phyloP scores from a whole-genome alignment of 805 yeast species.

The Pichia membranifaciens region DNA sequence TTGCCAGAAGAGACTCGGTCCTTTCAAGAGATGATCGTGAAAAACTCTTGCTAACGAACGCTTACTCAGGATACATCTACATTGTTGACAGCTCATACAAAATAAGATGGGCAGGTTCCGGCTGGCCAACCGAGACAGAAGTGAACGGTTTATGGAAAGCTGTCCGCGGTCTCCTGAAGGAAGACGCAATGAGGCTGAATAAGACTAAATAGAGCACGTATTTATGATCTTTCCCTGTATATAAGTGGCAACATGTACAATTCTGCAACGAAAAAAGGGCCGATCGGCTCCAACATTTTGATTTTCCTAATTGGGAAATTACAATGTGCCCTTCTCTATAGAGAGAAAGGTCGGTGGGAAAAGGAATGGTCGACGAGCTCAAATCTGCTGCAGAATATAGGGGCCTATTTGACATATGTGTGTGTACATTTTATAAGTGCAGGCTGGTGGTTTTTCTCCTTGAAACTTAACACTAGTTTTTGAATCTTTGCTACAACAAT shows the following conservation, averaged over 20 bases:
- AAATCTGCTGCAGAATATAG: too few relatives aligned
- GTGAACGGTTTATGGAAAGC: conserved; percentile 57
- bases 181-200: conserved; percentile 21
- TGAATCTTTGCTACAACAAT: not conserved
- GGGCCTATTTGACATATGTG: too few relatives aligned
- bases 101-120: conserved; percentile 90
- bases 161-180: conserved; percentile 53
- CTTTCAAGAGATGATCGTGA: conserved; percentile 54
- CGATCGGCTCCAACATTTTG: not conserved
- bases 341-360: too few relatives aligned
- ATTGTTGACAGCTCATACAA: conserved; percentile 67
- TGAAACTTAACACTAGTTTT: not conserved
- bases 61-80: conserved; percentile 77
- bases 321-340: too few relatives aligned
- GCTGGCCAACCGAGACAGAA: conserved; percentile 69
- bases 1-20: conserved; percentile 51
- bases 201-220: conserved; percentile 1
- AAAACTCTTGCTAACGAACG: conserved; percentile 59
- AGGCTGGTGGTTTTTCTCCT: too few relatives aligned
- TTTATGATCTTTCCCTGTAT: too few relatives aligned
- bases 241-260: too few relatives aligned
- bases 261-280: too few relatives aligned
- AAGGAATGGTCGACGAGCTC: too few relatives aligned
- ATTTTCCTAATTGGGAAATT: not conserved
- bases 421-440: too few relatives aligned